Base-by-base conservation (phyloP, 78 protist genomes). In the Cyanophora paradoxa region DNA sequence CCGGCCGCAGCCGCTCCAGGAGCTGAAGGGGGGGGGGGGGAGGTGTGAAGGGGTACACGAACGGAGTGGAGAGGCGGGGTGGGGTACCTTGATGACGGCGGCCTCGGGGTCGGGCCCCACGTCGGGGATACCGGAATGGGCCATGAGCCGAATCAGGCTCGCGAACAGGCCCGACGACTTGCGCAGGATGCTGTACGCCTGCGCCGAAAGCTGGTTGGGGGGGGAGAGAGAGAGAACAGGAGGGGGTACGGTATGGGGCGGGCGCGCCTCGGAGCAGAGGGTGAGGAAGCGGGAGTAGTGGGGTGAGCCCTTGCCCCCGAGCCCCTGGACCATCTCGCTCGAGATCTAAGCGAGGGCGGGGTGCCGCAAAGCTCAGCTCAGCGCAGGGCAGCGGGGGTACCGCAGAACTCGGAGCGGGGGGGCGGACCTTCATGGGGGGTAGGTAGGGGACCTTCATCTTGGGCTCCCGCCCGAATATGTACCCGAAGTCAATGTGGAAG, bases 401-500 rank as follows among this genome's bases (percentile, higher is more conserved):
- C 22, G 48, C 56, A 31, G 56, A 14, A 14, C n/a, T 6, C n/a
- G 74, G 37, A 13, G 74, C 37, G 48, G 56, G 36, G 59, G 56
- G 46, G 79, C 78, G 31, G 28, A 90, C 58, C 75, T 92, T 92
- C 94, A 96, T 89, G 10, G 99, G 98, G 57, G 99, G 97, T 14
- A 93, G 87, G 34, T 85, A 79, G 37, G 95, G 96, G n/a, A n/a
- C n/a, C n/a, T n/a, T n/a, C n/a, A n/a, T n/a, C 59, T 88, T 88
- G 30, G 98, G 98, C 59, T 94, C 97, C 13, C 81, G 61, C 36
- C 98, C 99, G 16, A 95, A 39, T 33, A 96, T 94, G 79, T 61
- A 96, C 19, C 99, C 99, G 52, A 95, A 96, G 83, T 96, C 99
- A 28, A 96, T 92, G 78, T 96, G 99, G 75, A 96, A 82, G 6